Evolutionary conservation across 148 eudicot species (phyloP).

Genomic region (Amaranthus cruentus): DNA sequence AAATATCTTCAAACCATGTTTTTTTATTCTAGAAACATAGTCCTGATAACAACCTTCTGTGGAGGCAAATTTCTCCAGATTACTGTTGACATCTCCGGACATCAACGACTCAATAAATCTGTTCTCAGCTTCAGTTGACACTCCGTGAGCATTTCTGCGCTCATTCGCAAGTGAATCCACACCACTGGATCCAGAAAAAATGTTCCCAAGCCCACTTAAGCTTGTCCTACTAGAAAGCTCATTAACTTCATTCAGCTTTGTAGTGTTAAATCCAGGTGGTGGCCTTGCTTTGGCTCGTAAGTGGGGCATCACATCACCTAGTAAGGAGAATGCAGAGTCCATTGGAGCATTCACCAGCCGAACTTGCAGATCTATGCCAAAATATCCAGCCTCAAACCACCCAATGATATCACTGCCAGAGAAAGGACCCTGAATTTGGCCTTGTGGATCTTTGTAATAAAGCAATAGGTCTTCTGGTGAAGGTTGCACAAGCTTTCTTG

Average conservation of each 20-base stretch:
- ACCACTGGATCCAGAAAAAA: slow-evolving; percentile 37
- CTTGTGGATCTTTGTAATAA: slow-evolving; percentile 85
- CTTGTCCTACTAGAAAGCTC: slow-evolving; percentile 43
- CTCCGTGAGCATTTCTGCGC: slow-evolving; percentile 37
- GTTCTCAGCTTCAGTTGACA: slow-evolving; percentile 71
- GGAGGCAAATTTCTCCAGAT: slow-evolving; percentile 49
- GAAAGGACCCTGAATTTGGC: slow-evolving; percentile 92
- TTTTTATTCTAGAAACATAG: not conserved
- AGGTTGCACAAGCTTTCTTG: slow-evolving; percentile 39
- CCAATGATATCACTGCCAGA: slow-evolving; percentile 84
- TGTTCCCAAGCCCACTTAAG: slow-evolving; percentile 44
- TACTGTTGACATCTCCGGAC: slow-evolving; percentile 44
- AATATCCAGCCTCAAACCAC: slow-evolving; percentile 97
- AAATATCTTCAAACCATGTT: too few species aligned
- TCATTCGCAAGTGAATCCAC: slow-evolving; percentile 43
- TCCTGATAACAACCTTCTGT: slow-evolving; percentile 51
- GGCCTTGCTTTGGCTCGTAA: slow-evolving; percentile 80
- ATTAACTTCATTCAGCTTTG: slow-evolving; percentile 49
- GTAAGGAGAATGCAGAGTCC: slow-evolving; percentile 55
- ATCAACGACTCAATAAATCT: slow-evolving; percentile 86
- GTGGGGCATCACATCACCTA: slow-evolving; percentile 99
- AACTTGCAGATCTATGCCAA: slow-evolving; percentile 83
- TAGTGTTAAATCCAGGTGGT: slow-evolving; percentile 78
- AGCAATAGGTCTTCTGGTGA: slow-evolving; percentile 86
- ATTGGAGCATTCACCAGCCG: slow-evolving; percentile 65